These are phyloP conservation scores for Xylaria sp. DNA, from an alignment of 2,329 filamentous ascomycete genomes.

Conservation along the genomic window DNA sequence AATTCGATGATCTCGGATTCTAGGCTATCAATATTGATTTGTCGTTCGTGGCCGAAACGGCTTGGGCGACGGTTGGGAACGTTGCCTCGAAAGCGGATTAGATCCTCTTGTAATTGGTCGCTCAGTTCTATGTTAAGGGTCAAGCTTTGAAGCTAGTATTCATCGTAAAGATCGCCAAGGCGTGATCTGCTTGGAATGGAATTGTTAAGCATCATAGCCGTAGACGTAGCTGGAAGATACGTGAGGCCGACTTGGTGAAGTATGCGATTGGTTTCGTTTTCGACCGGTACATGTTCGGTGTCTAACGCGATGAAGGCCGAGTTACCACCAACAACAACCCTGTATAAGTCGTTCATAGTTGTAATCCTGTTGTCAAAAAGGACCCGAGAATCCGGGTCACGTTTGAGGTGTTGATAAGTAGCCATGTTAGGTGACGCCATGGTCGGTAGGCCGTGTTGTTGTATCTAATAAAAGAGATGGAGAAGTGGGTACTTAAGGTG, in stretches of 20 bases:
- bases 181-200: neutral
- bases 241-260: slow-evolving; percentile 26
- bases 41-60: slow-evolving; percentile 20
- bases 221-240: slow-evolving; percentile 25
- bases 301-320: slow-evolving; percentile 28
- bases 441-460: neutral
- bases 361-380: slow-evolving; percentile 25
- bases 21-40: slow-evolving; percentile 16
- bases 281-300: slow-evolving; percentile 22
- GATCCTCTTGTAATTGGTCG: slow-evolving; percentile 13
- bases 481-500: no score
- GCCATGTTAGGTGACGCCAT: slow-evolving; percentile 15
- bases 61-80: slow-evolving; percentile 22
- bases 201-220: slow-evolving; percentile 18
- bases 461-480: slow-evolving; percentile 12
- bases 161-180: slow-evolving; percentile 19
- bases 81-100: slow-evolving; percentile 24
- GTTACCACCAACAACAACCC: slow-evolving; percentile 14
- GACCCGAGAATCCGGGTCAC: slow-evolving; percentile 16
- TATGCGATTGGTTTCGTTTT: slow-evolving; percentile 25
- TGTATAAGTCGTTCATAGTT: slow-evolving; percentile 25
- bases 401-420: slow-evolving; percentile 23
- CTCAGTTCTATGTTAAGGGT: slow-evolving; percentile 25
- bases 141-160: slow-evolving; percentile 20
- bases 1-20: slow-evolving; percentile 27